Conservation (phyloP, 768 basidiomycete species). For the Tylopilus sp. region DNA sequence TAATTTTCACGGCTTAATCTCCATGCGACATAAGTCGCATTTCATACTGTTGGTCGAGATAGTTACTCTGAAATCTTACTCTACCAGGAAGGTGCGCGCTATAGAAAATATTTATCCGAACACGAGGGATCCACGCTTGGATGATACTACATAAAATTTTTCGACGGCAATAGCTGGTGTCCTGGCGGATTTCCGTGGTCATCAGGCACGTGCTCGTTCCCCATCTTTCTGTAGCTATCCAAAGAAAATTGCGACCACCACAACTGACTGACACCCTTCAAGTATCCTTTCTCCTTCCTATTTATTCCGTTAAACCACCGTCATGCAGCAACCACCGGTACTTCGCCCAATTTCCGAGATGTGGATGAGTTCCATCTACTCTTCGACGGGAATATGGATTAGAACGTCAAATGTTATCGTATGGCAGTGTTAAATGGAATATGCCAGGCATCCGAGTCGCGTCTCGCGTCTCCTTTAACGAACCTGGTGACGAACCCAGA, state of each 20-base stretch:
- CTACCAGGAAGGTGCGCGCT: not conserved
- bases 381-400: slow-evolving; percentile 8
- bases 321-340: slow-evolving; percentile 8
- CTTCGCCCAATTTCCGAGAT: slow-evolving; percentile 19
- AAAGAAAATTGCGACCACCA: slow-evolving; percentile 9
- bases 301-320: slow-evolving; percentile 1
- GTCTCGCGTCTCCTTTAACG: not conserved
- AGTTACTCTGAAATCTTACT: not conserved
- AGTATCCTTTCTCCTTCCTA: not conserved
- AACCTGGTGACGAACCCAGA: not conserved
- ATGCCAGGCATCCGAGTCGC: not conserved
- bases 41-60: not conserved
- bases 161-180: slow-evolving; percentile 7
- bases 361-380: slow-evolving; percentile 5
- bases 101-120: slow-evolving; percentile 3
- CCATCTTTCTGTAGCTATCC: slow-evolving; percentile 7
- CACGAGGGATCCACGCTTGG: slow-evolving; percentile 1
- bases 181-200: slow-evolving; percentile 1
- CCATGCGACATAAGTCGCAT: slow-evolving; percentile 6
- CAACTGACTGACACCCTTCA: not conserved
- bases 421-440: slow-evolving; percentile 1
- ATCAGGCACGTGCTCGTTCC: slow-evolving; percentile 3
- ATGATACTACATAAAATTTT: slow-evolving; percentile 7
- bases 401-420: slow-evolving; percentile 4
- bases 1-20: slow-evolving; percentile 18